Evolutionary conservation across 768 basidiomycete species (phyloP), one percentile per base, ranked within the genome.

Genomic region (Fomitopsis serialis): DNA sequence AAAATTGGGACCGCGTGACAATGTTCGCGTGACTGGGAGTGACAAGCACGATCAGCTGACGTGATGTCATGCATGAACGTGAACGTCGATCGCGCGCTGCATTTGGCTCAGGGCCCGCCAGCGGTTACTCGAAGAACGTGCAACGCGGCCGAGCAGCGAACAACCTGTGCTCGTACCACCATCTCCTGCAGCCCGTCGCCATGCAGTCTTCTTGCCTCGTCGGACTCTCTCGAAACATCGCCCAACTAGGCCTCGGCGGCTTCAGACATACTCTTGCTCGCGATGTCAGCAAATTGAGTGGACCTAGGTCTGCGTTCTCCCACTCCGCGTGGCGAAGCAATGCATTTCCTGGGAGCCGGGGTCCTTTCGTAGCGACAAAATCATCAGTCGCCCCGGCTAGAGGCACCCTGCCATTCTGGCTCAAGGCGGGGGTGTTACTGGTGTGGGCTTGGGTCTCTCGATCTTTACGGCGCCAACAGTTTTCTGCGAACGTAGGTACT

Each of bases 401-500:
- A 15, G 24, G 27, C 19, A 3, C 50, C 2, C 24, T 52, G 11
- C 45, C 52, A 37, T 50, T 48, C 13, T 25, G 56, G 23, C 56
- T 40, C 44, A 73, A 65, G 40, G 63, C 68, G 13, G 64, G 67
- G 70, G 74, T 1, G 51, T 78, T 21, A 68, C 70, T 23, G 71
- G 75, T 25, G 56, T 74, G 37, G 78, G 77, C 12, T 59, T 85
- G 3, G 78, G 80, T 12, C 57, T 80, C 24, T 68, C 74, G 3
- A 58, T 68, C 29, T 65, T 71, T 40, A 57, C 66, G 1, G 67
- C 64, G 36, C 66, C 72, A 3, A 62, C 63, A 29, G 67, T 81
- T 21, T 67, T 77, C 53, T 84, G 83, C 61, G 85, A 87, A 63
- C 72, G 84, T 80, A 61, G 59, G 73, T 67, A 12, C 46, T n/a